A percentile compares a stretch with the other conserved stretches of the same genome.
Conservation (phyloP, 495 filamentous ascomycete species). For the Gamarada debralockiae region DNA sequence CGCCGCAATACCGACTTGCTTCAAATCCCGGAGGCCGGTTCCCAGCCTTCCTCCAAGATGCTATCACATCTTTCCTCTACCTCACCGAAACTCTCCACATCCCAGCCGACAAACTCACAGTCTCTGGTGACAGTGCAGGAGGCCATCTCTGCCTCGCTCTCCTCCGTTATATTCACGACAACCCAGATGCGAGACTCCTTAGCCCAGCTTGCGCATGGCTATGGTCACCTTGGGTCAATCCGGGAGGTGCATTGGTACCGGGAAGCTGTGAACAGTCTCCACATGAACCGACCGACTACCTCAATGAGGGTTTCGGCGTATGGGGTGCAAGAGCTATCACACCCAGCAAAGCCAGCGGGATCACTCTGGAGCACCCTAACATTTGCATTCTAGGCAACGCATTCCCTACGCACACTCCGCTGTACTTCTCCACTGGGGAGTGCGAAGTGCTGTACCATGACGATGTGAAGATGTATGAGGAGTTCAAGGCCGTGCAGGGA, state of each 20-base stretch:
- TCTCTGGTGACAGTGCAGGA: slow-evolving; percentile 44
- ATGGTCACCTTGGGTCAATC: slow-evolving; percentile 29
- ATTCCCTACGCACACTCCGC: slow-evolving; percentile 16
- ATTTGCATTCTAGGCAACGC: slow-evolving; percentile 18
- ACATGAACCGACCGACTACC: slow-evolving; percentile 25
- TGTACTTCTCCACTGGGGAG: slow-evolving; percentile 17
- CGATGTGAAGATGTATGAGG: slow-evolving; percentile 11
- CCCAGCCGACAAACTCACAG: slow-evolving; percentile 31
- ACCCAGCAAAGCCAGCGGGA: not conserved
- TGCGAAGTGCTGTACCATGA: slow-evolving; percentile 21
- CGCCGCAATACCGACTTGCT: slow-evolving; percentile 38
- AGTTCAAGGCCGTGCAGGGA: slow-evolving; percentile 15
- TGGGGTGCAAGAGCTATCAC: slow-evolving; percentile 21
- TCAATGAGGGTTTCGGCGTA: slow-evolving; percentile 15
- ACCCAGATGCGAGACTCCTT: slow-evolving; percentile 14
- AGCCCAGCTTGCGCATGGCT: slow-evolving; percentile 17
- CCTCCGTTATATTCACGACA: slow-evolving; percentile 33
- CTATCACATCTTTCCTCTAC: slow-evolving; percentile 36
- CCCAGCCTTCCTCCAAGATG: slow-evolving; percentile 44
- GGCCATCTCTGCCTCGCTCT: slow-evolving; percentile 36
- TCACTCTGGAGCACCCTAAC: slow-evolving; percentile 14
- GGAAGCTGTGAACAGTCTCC: slow-evolving; percentile 10
- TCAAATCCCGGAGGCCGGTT: slow-evolving; percentile 30
- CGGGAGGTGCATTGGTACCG: slow-evolving; percentile 1
- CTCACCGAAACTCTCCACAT: slow-evolving; percentile 32